Conservation (phyloP, 208 protist genomes). For the Wallacemonas collosoma region DNA sequence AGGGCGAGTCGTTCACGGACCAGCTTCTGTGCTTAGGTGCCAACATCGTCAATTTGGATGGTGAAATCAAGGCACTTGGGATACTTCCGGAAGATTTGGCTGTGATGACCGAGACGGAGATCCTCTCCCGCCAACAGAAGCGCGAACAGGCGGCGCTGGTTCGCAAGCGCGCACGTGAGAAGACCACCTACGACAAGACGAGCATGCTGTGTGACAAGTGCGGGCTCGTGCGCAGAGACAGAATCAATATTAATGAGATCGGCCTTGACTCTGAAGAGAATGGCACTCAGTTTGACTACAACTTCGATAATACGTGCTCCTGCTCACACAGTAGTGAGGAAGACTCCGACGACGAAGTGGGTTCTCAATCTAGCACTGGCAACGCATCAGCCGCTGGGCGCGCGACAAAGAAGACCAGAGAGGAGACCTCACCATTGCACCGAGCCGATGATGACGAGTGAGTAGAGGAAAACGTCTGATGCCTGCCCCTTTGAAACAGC, state of each 20-base stretch:
- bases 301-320: constrained; percentile 85
- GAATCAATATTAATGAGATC: constrained; percentile 88
- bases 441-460: no score
- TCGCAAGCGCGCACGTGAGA: constrained; percentile 81
- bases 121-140: constrained; percentile 68
- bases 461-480: no score
- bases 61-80: constrained; percentile 35
- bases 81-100: constrained; percentile 53
- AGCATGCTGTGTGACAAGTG: constrained; percentile 86
- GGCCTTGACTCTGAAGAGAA: constrained; percentile 88
- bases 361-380: constrained; percentile 8
- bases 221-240: constrained; percentile 74
- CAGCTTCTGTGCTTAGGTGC: constrained; percentile 70
- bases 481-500: no score
- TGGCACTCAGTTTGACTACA: constrained; percentile 91
- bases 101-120: constrained; percentile 70
- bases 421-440: background rate
- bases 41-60: constrained; percentile 77
- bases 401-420: background rate
- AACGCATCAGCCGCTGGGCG: background rate
- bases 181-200: constrained; percentile 74
- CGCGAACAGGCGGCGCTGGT: constrained; percentile 39
- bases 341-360: constrained; percentile 38
- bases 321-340: constrained; percentile 64
- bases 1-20: constrained; percentile 73